phyloP scores from a whole-genome alignment of 257 asterid species.

The Penstemon newberryi region DNA sequence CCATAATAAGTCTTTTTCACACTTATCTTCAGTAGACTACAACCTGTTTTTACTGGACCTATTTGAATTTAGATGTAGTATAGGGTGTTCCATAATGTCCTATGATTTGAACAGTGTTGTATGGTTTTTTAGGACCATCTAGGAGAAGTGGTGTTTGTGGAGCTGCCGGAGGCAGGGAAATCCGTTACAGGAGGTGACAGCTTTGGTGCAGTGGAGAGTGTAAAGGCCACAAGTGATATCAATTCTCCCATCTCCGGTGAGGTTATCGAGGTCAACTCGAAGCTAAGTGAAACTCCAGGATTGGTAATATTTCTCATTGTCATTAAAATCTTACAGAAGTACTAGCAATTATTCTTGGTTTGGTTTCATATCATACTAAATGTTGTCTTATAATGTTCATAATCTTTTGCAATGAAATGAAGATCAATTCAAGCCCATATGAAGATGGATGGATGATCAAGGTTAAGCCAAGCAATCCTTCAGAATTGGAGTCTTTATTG shows the following conservation, averaged over 20 bases:
- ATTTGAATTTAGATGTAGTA: not conserved
- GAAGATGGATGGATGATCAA: slow-evolving; percentile 97
- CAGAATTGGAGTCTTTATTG: slow-evolving; percentile 68
- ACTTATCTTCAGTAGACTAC: no score
- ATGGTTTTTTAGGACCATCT: slow-evolving; percentile 60
- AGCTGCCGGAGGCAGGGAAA: slow-evolving; percentile 69
- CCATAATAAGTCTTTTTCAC: no score
- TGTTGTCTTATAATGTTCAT: not conserved
- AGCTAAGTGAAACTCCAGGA: slow-evolving; percentile 68
- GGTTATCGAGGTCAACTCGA: slow-evolving; percentile 70
- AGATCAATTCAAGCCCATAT: slow-evolving; percentile 81
- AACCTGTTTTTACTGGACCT: no score
- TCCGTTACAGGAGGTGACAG: slow-evolving; percentile 44
- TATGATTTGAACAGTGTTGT: not conserved
- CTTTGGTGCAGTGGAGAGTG: slow-evolving; percentile 90
- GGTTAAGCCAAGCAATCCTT: slow-evolving; percentile 69
- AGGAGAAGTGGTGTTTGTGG: slow-evolving; percentile 93
- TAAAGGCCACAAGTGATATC: slow-evolving; percentile 84
- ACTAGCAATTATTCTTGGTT: not conserved
- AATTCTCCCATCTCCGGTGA: slow-evolving; percentile 91
- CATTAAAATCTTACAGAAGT: not conserved
- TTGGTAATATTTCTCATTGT: slow-evolving; percentile 43
- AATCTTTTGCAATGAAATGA: slow-evolving; percentile 22
- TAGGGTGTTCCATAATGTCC: not conserved
- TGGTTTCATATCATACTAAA: not conserved